phyloP scores from a whole-genome alignment of 2,329 filamentous ascomycete genomes.

The Whalleya microplaca region DNA sequence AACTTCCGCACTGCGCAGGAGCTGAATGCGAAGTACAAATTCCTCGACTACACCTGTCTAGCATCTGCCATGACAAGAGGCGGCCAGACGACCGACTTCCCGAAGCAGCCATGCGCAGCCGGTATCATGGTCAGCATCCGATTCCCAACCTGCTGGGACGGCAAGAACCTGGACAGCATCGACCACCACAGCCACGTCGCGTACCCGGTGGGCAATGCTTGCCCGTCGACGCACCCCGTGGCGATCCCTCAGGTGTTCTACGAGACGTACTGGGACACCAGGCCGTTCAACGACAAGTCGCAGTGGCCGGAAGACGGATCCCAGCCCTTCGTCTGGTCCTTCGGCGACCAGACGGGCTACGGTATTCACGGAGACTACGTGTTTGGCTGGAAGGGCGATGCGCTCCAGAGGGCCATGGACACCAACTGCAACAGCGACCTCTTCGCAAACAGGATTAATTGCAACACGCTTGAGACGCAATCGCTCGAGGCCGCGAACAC shows the following conservation, averaged over 20 bases:
- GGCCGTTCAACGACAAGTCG: slow-evolving; percentile 39
- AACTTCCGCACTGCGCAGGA: slow-evolving; percentile 33
- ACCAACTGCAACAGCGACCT: slow-evolving; percentile 39
- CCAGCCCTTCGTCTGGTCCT: slow-evolving; percentile 39
- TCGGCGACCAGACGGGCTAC: slow-evolving; percentile 40
- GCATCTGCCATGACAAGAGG: slow-evolving; percentile 32
- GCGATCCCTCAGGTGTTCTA: slow-evolving; percentile 45
- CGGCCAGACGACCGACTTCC: slow-evolving; percentile 34
- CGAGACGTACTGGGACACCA: slow-evolving; percentile 47
- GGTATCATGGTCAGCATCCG: slow-evolving; percentile 33
- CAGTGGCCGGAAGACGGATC: slow-evolving; percentile 41
- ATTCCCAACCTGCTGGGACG: slow-evolving; percentile 37
- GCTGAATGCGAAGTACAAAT: slow-evolving; percentile 34
- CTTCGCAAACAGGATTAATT: slow-evolving; percentile 35
- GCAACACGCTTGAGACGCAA: slow-evolving; percentile 34
- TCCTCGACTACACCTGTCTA: slow-evolving; percentile 37
- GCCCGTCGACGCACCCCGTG: slow-evolving; percentile 37
- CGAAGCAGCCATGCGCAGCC: slow-evolving; percentile 27
- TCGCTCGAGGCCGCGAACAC: slow-evolving; percentile 37
- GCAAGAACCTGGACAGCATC: slow-evolving; percentile 34
- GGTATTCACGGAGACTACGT: slow-evolving; percentile 46
- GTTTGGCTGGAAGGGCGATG: slow-evolving; percentile 46
- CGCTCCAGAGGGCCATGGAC: slow-evolving; percentile 42
- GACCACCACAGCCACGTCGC: slow-evolving; percentile 39
- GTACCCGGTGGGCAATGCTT: slow-evolving; percentile 34